Evolutionary conservation across 805 yeast genomes (phyloP), one percentile per base, ranked within the genome.

Genomic region (Candida xiaguanensis): DNA sequence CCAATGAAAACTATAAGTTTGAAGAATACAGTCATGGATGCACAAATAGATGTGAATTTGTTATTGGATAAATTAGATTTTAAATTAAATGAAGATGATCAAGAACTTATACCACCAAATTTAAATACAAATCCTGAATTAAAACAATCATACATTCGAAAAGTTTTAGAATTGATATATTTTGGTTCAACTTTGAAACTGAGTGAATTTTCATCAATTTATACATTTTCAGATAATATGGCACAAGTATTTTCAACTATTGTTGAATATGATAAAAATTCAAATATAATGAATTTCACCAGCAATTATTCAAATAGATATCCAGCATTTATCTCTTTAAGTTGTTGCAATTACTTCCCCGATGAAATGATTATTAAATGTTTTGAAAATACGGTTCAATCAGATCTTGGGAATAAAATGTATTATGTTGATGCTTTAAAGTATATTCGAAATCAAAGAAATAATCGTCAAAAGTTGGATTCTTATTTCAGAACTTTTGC

Each of bases 1-100:
- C 75, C 73, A 8, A 59, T 67, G 2, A 80, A 76, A 50, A 77
- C 83, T 0, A 80, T 88, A 27, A 67, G 72, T 43, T 56, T 76
- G 3, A 56, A 61, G n/a, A 74, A 73, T 43, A 65, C 77, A 12
- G 62, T 72, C 1, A 58, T 84, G 41, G 78, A 75, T 45, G 64
- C 84, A 2, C 77, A 77, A 40, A 56, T 85, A 4, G 79, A 83
- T 45, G 68, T 83, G 2, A 56, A 61, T 0, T 59, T 85, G 37
- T 61, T 88, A 15, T 53, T 70, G 2, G 49, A 64, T 0, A 74
- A 67, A 39, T 63, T 81, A 27, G 61, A 63, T 2, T 82, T 83
- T 52, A 52, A 57, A 12, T 17, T 52, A 17, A 46, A 60, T 5
- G 49, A 49, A 2, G 50, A 50, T 6, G 42, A 51, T 12, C 56